Percentiles rank a stretch among this genome's conserved stretches.
Conservation (phyloP, 2,329 filamentous ascomycete species). For the Xylaria hypoxylon region DNA sequence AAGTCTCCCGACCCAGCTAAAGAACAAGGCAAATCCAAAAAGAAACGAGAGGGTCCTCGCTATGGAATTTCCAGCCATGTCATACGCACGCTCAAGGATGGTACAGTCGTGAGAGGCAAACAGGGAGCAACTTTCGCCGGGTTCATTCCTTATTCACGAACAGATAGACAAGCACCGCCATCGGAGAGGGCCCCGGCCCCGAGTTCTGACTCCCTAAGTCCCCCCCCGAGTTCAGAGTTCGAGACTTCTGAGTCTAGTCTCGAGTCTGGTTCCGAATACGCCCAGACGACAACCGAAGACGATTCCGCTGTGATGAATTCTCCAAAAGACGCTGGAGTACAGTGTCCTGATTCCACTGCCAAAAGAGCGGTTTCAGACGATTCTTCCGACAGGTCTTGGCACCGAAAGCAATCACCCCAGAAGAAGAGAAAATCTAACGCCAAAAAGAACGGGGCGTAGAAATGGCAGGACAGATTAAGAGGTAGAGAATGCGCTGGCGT, state of each 20-base stretch:
- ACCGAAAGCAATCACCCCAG: background rate
- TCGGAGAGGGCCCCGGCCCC: background rate
- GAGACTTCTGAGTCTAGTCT: too few species aligned
- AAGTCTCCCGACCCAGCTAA: background rate
- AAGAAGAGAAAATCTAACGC: background rate
- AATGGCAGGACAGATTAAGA: background rate
- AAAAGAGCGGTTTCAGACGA: too few species aligned
- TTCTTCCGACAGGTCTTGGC: background rate
- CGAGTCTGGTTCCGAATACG: too few species aligned
- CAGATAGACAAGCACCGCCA: background rate
- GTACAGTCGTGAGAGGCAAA: slow-evolving; percentile 18
- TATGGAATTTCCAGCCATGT: slow-evolving; percentile 4
- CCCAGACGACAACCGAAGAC: background rate
- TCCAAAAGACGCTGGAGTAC: background rate
- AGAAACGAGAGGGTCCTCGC: background rate
- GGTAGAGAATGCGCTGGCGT: background rate
- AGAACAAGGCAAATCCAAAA: background rate
- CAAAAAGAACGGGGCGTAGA: background rate
- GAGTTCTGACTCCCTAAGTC: background rate
- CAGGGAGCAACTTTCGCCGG: slow-evolving; percentile 28
- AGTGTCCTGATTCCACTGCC: background rate
- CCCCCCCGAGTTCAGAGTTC: background rate
- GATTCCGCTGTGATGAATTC: background rate
- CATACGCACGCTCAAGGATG: slow-evolving; percentile 10
- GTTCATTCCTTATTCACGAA: slow-evolving; percentile 3